These are phyloP conservation scores for Elongisporangium undulatum DNA, from an alignment of 352 stramenopile genomes.

Conservation along the genomic window DNA sequence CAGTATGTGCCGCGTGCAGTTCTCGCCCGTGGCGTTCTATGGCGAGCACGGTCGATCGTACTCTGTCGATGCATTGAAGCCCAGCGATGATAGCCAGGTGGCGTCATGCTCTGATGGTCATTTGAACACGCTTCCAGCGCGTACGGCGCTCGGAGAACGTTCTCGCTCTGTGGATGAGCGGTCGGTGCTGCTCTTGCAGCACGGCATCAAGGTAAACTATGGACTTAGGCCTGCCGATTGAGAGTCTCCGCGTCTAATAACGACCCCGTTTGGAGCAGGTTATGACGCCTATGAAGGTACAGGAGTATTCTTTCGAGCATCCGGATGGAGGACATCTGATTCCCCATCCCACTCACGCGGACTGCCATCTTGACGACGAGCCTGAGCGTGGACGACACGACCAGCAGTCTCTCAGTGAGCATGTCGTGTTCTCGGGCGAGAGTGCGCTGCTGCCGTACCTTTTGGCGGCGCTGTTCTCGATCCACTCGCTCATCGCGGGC, in stretches of 20 bases:
- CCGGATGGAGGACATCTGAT: background rate
- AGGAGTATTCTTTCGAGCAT: conserved; percentile 7
- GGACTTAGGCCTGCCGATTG: background rate
- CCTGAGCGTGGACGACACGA: background rate
- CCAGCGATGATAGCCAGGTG: background rate
- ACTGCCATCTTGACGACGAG: conserved; percentile 3
- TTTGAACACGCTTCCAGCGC: background rate
- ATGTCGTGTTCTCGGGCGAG: conserved; percentile 57
- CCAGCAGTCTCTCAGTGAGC: conserved; percentile 36
- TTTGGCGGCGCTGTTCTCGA: conserved; percentile 56
- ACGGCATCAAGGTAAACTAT: conserved; percentile 15
- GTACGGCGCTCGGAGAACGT: background rate
- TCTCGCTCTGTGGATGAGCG: background rate
- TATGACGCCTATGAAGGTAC: background rate
- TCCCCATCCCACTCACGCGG: background rate
- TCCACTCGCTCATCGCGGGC: conserved; percentile 63
- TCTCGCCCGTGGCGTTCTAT: conserved; percentile 48
- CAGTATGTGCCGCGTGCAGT: conserved; percentile 55
- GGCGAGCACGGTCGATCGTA: conserved; percentile 32
- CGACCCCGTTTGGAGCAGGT: background rate
- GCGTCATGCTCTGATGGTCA: background rate
- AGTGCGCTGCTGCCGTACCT: conserved; percentile 38
- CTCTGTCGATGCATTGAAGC: conserved; percentile 16
- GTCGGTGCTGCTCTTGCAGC: conserved; percentile 18
- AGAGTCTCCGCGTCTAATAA: too few species aligned